phyloP scores from a whole-genome alignment of 2,329 filamentous ascomycete species.

The Colletotrichum cereale region DNA sequence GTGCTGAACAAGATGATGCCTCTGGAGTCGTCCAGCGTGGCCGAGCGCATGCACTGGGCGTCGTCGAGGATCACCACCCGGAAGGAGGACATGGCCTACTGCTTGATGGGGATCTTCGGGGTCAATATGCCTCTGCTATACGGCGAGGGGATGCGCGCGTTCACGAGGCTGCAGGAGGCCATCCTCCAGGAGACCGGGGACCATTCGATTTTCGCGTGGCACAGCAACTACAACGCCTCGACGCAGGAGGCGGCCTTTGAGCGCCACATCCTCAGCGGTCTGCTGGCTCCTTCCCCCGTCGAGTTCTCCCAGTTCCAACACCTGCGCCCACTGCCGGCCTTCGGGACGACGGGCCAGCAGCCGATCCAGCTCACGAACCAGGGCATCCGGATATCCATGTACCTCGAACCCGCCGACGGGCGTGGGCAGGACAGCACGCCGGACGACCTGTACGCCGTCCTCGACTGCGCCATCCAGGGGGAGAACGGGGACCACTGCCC shows the following conservation, averaged over 20 bases:
- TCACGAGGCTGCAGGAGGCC: constrained; percentile 42
- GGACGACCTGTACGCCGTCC: neutral
- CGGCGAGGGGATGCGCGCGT: constrained; percentile 45
- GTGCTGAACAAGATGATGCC: constrained; percentile 34
- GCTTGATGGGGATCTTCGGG: constrained; percentile 46
- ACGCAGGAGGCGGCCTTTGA: constrained; percentile 5
- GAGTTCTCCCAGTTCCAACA: constrained; percentile 6
- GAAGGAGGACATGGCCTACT: constrained; percentile 45
- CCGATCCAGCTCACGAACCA: constrained; percentile 13
- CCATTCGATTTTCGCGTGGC: constrained; percentile 17
- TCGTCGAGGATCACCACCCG: constrained; percentile 43
- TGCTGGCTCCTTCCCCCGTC: neutral
- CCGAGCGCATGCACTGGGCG: constrained; percentile 47
- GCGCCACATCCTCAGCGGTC: neutral
- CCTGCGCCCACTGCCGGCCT: neutral
- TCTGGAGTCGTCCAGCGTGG: constrained; percentile 43
- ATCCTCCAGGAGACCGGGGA: constrained; percentile 43
- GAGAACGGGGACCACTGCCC: neutral
- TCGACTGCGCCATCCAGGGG: constrained; percentile 4
- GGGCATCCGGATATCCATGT: constrained; percentile 1
- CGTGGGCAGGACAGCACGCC: neutral
- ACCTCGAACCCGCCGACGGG: neutral
- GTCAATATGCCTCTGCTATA: constrained; percentile 47
- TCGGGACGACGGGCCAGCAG: constrained; percentile 12
- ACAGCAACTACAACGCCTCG: constrained; percentile 4